Evolutionary conservation across 1,284 basidiomycete species (phyloP).

Genomic region (Crocinoboletus sp.): DNA sequence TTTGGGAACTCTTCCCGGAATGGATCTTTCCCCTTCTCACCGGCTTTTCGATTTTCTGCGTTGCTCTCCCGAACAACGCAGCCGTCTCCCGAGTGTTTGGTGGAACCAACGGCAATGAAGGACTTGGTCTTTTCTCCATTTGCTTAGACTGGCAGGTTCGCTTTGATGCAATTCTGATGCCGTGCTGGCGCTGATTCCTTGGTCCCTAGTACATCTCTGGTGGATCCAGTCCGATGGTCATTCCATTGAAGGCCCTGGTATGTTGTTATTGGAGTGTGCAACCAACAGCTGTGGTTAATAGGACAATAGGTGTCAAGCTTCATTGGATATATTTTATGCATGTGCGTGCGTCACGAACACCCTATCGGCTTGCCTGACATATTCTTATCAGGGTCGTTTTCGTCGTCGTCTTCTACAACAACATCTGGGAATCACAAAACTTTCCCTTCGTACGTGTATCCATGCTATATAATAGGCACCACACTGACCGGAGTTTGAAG

Average conservation of each 20-base stretch:
- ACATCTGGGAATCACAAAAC: constrained; percentile 44
- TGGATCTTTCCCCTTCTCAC: constrained; percentile 50
- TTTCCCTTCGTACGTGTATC: constrained; percentile 43
- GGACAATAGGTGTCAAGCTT: constrained; percentile 36
- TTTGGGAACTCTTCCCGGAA: constrained; percentile 51
- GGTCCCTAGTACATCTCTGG: constrained; percentile 41
- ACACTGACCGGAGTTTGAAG: constrained; percentile 9
- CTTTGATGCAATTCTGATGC: not conserved
- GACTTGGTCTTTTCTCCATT: constrained; percentile 45
- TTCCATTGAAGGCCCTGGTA: constrained; percentile 42
- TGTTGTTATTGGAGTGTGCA: not conserved
- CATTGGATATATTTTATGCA: constrained; percentile 42
- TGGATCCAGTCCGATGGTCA: constrained; percentile 39
- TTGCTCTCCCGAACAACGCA: constrained; percentile 46
- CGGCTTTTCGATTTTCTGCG: constrained; percentile 53
- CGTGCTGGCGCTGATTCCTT: not conserved
- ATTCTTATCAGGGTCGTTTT: constrained; percentile 36
- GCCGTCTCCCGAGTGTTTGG: constrained; percentile 56
- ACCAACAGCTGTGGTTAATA: not conserved
- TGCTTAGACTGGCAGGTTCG: constrained; percentile 53
- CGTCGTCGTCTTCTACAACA: constrained; percentile 39
- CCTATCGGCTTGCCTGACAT: constrained; percentile 1
- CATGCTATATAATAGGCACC: not conserved
- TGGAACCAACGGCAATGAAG: constrained; percentile 57
- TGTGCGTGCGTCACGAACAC: constrained; percentile 27